A percentile compares a stretch with the other conserved stretches of the same genome.
phyloP scores from a whole-genome alignment of 176 grass and related monocot genomes.

The bread wheat (Triticum aestivum) region IWGSC_CS_RefSeq_v2.1 NC_057805.1:373771077-373771576 shows the following conservation, averaged over 20 bases:
- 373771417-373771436: slow-evolving; percentile 56
- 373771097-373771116: slow-evolving; percentile 29
- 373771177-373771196: slow-evolving; percentile 81
- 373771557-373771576: slow-evolving; percentile 44
- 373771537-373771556: slow-evolving; percentile 40
- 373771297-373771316: slow-evolving; percentile 98
- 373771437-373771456: slow-evolving; percentile 63
- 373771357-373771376: slow-evolving; percentile 76
- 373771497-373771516: slow-evolving; percentile 67
- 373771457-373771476: slow-evolving; percentile 46
- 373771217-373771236: slow-evolving; percentile 89
- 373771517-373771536: slow-evolving; percentile 67
- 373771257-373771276: slow-evolving; percentile 98
- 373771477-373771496: slow-evolving; percentile 62
- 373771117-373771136: slow-evolving; percentile 31
- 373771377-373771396: slow-evolving; percentile 94
- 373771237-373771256: slow-evolving; percentile 97
- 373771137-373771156: slow-evolving; percentile 62
- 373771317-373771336: slow-evolving; percentile 99
- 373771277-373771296: slow-evolving; percentile 98
- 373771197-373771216: slow-evolving; percentile 95
- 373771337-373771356: slow-evolving; percentile 99
- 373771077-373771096: slow-evolving; percentile 53
- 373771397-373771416: slow-evolving; percentile 78
- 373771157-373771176: slow-evolving; percentile 53